Conservation (phyloP, 208 protist genomes). For the Crithidia sp. region DNA sequence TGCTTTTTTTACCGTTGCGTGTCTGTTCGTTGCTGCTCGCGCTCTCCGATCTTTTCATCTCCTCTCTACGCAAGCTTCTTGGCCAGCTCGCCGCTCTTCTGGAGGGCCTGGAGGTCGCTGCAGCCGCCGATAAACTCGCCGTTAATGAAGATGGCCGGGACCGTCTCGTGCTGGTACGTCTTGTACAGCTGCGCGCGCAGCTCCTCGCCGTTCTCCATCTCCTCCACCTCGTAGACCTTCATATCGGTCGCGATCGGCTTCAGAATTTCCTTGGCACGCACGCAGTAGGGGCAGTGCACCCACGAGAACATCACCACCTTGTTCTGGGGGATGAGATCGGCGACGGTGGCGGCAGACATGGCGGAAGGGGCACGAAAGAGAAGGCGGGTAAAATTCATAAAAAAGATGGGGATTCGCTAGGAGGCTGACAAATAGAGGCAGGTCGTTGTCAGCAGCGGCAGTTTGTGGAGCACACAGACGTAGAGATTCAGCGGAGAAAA, state of each 20-base stretch:
- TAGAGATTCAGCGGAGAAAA: neutral
- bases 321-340: constrained; percentile 43
- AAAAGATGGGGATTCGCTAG: neutral
- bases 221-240: constrained; percentile 60
- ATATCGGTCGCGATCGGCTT: constrained; percentile 47
- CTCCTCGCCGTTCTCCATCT: constrained; percentile 61
- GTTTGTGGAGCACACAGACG: too few species aligned
- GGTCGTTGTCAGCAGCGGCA: too few species aligned
- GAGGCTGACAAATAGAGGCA: too few species aligned
- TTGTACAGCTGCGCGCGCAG: constrained; percentile 52
- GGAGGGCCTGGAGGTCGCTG: constrained; percentile 47
- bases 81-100: constrained; percentile 54
- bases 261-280: constrained; percentile 64
- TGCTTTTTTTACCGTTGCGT: too few species aligned
- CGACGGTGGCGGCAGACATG: constrained; percentile 40
- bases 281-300: constrained; percentile 70
- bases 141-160: constrained; percentile 84
- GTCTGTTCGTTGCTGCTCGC: too few species aligned
- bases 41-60: too few species aligned
- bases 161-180: constrained; percentile 67
- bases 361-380: neutral
- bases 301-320: constrained; percentile 78
- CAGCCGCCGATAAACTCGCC: constrained; percentile 78
- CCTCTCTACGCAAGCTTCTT: constrained; percentile 40
- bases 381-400: constrained; percentile 3